These are phyloP conservation scores for Pseudogymnoascus verrucosus DNA, from an alignment of 2,329 filamentous ascomycete species.

Conservation along the genomic window DNA sequence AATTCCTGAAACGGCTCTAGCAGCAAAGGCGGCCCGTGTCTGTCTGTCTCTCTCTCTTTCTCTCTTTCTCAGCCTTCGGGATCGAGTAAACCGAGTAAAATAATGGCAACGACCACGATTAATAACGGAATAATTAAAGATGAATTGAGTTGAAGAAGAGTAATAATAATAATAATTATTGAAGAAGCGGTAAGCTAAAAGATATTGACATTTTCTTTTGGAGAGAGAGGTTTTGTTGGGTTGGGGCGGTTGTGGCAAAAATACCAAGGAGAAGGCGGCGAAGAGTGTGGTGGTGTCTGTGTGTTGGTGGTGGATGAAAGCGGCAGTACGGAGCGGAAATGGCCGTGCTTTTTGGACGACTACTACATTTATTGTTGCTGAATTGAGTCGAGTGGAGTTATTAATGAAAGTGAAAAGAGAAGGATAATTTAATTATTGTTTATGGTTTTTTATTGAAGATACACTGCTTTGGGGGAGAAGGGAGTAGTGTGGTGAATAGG, in stretches of 20 bases:
- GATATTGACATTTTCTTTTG: not conserved
- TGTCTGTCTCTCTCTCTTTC: not conserved
- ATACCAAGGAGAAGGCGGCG: not conserved
- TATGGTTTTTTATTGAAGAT: not conserved
- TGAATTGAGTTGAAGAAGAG: not conserved
- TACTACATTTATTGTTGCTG: not conserved
- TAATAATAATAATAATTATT: not conserved
- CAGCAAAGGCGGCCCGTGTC: constrained; percentile 4
- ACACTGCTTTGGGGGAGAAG: not conserved
- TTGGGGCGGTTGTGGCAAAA: not conserved
- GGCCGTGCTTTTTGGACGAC: not conserved
- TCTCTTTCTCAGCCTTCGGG: not conserved
- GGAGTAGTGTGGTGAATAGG: not conserved
- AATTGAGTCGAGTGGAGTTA: not conserved
- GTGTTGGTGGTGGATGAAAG: constrained; percentile 7
- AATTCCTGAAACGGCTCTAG: constrained; percentile 9
- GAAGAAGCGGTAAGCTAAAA: not conserved
- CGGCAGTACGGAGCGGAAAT: constrained; percentile 3
- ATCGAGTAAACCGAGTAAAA: not conserved
- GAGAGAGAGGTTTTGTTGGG: not conserved
- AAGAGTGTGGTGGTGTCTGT: not conserved
- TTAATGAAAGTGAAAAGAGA: not conserved
- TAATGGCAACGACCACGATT: not conserved
- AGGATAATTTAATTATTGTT: not conserved
- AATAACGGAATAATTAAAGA: not conserved